A percentile compares a stretch with the other conserved stretches of the same genome.
Conservation (phyloP, 495 filamentous ascomycete genomes). For the Penicillium herquei region DNA sequence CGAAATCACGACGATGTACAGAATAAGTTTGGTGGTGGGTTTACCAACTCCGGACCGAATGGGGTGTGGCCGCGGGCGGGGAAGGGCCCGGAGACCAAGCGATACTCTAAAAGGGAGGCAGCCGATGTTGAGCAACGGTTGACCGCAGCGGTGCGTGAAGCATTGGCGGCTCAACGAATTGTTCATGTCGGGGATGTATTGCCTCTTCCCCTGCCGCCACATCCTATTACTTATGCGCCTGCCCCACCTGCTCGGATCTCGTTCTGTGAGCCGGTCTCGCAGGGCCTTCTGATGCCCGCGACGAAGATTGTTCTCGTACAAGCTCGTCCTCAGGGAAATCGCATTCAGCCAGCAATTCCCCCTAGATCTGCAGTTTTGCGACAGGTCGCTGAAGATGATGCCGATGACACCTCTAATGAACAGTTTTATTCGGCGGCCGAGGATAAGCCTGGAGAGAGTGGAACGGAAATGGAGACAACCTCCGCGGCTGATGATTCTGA, state of each 20-base stretch:
- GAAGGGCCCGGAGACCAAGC: conserved; percentile 37
- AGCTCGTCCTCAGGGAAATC: conserved; percentile 46
- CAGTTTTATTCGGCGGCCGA: conserved; percentile 87
- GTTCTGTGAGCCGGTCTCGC: conserved; percentile 73
- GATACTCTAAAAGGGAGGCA: conserved; percentile 33
- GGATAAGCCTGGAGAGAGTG: conserved; percentile 58
- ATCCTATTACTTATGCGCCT: conserved; percentile 83
- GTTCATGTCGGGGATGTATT: conserved; percentile 83
- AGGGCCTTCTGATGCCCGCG: conserved; percentile 70
- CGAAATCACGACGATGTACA: conserved; percentile 61
- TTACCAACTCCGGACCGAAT: conserved; percentile 39
- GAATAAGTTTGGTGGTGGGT: conserved; percentile 61
- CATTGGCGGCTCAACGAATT: conserved; percentile 66
- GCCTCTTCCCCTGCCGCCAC: conserved; percentile 76
- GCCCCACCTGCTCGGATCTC: conserved; percentile 69
- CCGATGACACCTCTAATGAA: conserved; percentile 78
- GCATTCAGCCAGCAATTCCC: conserved; percentile 25
- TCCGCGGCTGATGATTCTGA: conserved; percentile 56
- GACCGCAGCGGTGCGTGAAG: conserved; percentile 73
- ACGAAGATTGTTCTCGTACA: conserved; percentile 74
- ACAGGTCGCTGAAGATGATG: conserved; percentile 66
- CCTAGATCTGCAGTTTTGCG: conserved; percentile 41
- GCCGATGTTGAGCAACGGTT: conserved; percentile 61
- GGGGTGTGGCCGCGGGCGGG: conserved; percentile 39
- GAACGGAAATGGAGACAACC: conserved; percentile 55